phyloP scores from a whole-genome alignment of 164 flowering plant species.

The Warburgia ugandensis region DNA sequence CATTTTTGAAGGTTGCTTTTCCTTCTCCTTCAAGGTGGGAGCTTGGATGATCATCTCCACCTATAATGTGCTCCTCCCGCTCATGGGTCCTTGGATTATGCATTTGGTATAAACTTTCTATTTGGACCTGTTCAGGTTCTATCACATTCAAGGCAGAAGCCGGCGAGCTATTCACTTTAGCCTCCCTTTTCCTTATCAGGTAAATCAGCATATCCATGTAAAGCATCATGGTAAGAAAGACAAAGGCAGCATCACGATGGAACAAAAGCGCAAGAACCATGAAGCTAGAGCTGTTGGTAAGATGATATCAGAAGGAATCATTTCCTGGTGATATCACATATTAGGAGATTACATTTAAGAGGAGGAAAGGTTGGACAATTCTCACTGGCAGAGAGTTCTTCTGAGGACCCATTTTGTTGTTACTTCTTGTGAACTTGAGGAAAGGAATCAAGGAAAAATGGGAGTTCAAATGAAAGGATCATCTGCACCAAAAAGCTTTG shows the following conservation, averaged over 20 bases:
- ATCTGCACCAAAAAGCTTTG: not conserved
- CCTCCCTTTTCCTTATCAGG: not conserved
- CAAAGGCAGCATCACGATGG: not conserved
- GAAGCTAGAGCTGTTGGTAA: not conserved
- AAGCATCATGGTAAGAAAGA: not conserved
- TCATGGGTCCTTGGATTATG: not conserved
- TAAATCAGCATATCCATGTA: not conserved
- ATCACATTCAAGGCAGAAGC: not conserved
- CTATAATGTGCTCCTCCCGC: too few relatives aligned
- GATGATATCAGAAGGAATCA: too few relatives aligned
- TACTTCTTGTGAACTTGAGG: slow-evolving; percentile 5
- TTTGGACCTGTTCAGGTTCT: not conserved
- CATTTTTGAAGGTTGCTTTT: too few relatives aligned
- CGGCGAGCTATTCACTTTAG: not conserved
- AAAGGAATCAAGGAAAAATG: slow-evolving; percentile 4
- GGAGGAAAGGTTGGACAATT: not conserved
- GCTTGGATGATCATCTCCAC: too few relatives aligned
- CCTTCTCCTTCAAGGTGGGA: too few relatives aligned
- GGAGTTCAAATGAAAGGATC: slow-evolving; percentile 6
- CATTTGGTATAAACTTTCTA: not conserved
- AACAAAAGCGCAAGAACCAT: not conserved
- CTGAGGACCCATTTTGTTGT: not conserved
- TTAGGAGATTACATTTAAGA: too few relatives aligned
- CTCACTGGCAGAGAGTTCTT: not conserved
- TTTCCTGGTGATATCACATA: too few relatives aligned